These are phyloP conservation scores for Pestalotiopsis sp. DNA, from an alignment of 2,329 filamentous ascomycete species.

Conservation along the genomic window DNA sequence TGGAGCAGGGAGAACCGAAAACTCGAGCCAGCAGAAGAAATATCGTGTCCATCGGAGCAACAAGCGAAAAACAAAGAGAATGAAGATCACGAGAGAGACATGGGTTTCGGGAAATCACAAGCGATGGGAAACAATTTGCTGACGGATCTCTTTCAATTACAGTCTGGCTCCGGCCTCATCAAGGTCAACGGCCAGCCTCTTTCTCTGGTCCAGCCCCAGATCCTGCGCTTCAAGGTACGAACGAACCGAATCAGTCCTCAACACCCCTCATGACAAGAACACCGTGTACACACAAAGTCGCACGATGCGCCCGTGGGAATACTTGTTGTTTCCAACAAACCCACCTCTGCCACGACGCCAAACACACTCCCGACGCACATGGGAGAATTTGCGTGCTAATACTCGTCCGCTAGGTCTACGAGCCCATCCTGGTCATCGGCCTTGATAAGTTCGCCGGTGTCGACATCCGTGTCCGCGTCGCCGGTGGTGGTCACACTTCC, in stretches of 20 bases:
- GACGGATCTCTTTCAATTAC: constrained; percentile 16
- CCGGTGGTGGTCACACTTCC: constrained; percentile 90
- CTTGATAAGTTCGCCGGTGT: constrained; percentile 96
- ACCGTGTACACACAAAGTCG: background rate
- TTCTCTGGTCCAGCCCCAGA: constrained; percentile 90
- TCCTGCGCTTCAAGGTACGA: constrained; percentile 93
- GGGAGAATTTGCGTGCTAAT: constrained; percentile 17
- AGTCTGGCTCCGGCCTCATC: constrained; percentile 69
- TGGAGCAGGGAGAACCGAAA: constrained; percentile 8
- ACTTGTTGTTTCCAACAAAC: background rate
- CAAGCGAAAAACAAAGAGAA: constrained; percentile 7
- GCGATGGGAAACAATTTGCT: constrained; percentile 16
- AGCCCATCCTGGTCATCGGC: constrained; percentile 95
- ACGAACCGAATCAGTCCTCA: background rate
- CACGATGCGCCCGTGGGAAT: background rate
- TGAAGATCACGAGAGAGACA: constrained; percentile 11
- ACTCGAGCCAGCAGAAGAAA: background rate
- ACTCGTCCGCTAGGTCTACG: constrained; percentile 73
- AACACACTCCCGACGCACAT: background rate
- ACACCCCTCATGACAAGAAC: background rate
- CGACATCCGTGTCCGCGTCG: constrained; percentile 96
- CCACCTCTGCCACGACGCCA: background rate
- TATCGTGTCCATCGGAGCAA: background rate
- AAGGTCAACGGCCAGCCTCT: constrained; percentile 99
- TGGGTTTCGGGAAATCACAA: background rate